Base-by-base conservation (phyloP, 257 asterid species). In the Lavandula angustifolia region DNA sequence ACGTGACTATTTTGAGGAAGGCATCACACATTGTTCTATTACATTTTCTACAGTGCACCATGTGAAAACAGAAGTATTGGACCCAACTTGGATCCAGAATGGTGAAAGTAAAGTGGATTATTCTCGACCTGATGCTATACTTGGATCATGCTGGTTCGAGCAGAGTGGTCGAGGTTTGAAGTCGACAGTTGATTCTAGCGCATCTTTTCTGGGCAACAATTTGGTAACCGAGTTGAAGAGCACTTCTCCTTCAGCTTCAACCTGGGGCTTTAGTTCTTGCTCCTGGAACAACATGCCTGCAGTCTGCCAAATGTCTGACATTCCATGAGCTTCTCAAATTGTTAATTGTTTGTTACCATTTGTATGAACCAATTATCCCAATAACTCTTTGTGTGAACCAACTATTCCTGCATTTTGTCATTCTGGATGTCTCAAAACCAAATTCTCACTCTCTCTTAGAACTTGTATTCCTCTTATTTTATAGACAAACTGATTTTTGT, bases 211-310 rank as follows among this genome's bases (percentile, higher is more conserved):
- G 57, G 74, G 79, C 9, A 75, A 75, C 5, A 74, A 64, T 61
- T 51, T 57, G 66, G 66, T 72, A 66, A 49, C 41, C 48, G 77
- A 70, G 57, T 64, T 41, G 53, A 72, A 73, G 55, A 64, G 48
- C 73, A 38, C 70, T 52, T 56, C 75, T 38, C 48, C 48, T 22
- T 52, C 53, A 6, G 43, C 75, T 51, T 62, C 81, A 27, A 58
- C 47, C 43, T 66, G 68, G 68, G 76, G 79, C 22, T 63, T 74
- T 52, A 44, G 62, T 70, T 75, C 76, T 42, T 78, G 76, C 76
- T 51, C 75, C 54, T 76, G 87, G 84, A 79, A 76, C 41, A 79
- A 70, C 70, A 77, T 75, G 81, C 79, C 87, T 7, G 58, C 84
- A 0, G 74, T 53, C 70, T 77, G 70, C 70, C 81, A 82, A 66